Percentiles rank a stretch among this genome's conserved stretches.
Evolutionary conservation across 1,139 yeast species (phyloP).

Genomic region (Saccharomycopsis hybrid): DNA sequence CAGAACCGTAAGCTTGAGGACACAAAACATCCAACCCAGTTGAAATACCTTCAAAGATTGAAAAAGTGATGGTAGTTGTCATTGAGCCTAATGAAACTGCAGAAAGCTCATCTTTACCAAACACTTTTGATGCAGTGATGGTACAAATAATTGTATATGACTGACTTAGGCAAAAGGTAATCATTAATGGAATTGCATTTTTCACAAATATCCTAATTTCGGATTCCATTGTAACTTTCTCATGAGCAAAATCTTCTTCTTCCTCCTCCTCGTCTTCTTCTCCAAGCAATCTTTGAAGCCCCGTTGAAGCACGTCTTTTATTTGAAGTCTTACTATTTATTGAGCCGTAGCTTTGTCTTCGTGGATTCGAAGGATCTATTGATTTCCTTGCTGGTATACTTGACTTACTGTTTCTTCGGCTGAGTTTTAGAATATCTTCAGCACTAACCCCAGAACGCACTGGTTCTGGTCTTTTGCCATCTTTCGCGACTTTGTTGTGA

Average conservation of each 20-base stretch:
- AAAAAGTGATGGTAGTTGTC: slow-evolving; percentile 81
- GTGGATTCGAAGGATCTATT: slow-evolving; percentile 39
- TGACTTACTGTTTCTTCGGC: slow-evolving; percentile 13
- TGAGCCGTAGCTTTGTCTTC: slow-evolving; percentile 30
- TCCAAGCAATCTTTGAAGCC: not conserved
- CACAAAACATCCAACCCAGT: slow-evolving; percentile 84
- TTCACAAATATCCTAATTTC: slow-evolving; percentile 46
- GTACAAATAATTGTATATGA: slow-evolving; percentile 65
- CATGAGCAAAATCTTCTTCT: slow-evolving; percentile 37
- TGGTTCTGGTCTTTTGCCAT: not conserved
- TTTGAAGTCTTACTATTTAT: slow-evolving; percentile 12
- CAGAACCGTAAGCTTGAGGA: slow-evolving; percentile 77
- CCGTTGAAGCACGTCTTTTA: not conserved
- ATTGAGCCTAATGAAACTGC: slow-evolving; percentile 83
- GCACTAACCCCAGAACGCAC: not conserved
- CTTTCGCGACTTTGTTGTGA: not conserved
- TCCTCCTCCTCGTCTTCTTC: slow-evolving; percentile 20
- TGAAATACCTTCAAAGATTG: slow-evolving; percentile 81
- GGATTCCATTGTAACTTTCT: slow-evolving; percentile 38
- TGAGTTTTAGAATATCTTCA: not conserved
- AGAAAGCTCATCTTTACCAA: slow-evolving; percentile 62
- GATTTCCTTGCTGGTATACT: slow-evolving; percentile 28
- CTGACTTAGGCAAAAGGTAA: slow-evolving; percentile 67
- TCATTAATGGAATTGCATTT: slow-evolving; percentile 56
- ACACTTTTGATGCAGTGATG: slow-evolving; percentile 61